Evolutionary conservation across 148 eudicot genomes (phyloP), one percentile per base, ranked within the genome.

Genomic region (Amaranthus cruentus): DNA sequence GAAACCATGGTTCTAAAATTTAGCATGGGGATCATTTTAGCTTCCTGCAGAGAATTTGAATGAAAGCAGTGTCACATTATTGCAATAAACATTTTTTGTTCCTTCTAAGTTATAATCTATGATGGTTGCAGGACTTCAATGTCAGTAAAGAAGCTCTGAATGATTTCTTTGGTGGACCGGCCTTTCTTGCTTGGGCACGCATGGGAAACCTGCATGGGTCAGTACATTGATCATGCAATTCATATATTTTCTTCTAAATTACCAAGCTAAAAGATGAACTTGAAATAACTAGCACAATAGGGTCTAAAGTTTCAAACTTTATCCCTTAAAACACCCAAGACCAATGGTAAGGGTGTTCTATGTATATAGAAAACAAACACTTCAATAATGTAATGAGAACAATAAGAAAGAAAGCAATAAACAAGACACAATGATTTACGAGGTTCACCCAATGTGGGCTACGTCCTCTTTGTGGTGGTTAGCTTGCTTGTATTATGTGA

Each of bases 111-210:
- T 75, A 49, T 72, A 65, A 71, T 75, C 50, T 75, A 49, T 72
- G 66, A 71, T 75, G 51, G 59, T 72, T 54, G 72, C 89, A 92
- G 97, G 93, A 83, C 75, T 90, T 90, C 47, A 87, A 88, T 77
- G 79, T 91, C 54, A 87, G 88, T 72, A 76, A 76, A 72, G 85
- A 84, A 74, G 90, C 87, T 55, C 82, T 95, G 81, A 77, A 88
- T 83, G 83, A 81, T 87, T 95, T 91, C 81, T 95, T 91, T 75
- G 97, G 97, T 58, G 99, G 99, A 75, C 99, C 99, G 81, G 97
- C 99, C 72, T 95, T 95, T 82, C 99, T 95, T 81, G 99, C 99
- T 53, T 95, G 99, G 99, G 97, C 99, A 75, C 97, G 97, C 73
- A 91, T 95, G 99, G 99, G 99, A 78, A 95, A 95, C 81, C 85